phyloP scores from a whole-genome alignment of 106 monocot genomes.

The Acorus gramineus region DNA sequence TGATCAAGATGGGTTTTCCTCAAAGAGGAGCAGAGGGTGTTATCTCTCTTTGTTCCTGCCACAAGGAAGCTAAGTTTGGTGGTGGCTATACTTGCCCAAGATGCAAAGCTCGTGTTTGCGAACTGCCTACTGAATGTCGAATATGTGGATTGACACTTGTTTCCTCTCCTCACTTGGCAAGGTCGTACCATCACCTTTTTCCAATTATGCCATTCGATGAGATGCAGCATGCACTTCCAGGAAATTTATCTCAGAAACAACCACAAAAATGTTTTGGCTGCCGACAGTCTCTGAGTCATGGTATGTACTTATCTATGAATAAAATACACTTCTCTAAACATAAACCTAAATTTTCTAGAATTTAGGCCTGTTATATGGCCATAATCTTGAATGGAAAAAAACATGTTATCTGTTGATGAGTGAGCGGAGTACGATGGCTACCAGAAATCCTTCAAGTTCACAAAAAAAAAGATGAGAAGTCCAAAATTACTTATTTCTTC shows the following conservation, averaged over 20 bases:
- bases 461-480: no score
- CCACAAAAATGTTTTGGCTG: slow-evolving; percentile 72
- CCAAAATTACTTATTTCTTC: no score
- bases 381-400: no score
- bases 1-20: slow-evolving; percentile 98
- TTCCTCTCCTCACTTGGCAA: slow-evolving; percentile 93
- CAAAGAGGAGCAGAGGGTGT: slow-evolving; percentile 92
- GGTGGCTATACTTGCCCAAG: slow-evolving; percentile 93
- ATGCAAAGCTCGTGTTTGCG: slow-evolving; percentile 84
- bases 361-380: no score
- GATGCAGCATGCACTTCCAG: slow-evolving; percentile 19
- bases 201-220: slow-evolving; percentile 89
- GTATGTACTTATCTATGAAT: slow-evolving; percentile 20
- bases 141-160: slow-evolving; percentile 93
- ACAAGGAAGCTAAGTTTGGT: slow-evolving; percentile 79
- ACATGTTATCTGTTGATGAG: no score
- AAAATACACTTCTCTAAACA: no score
- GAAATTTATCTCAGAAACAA: slow-evolving; percentile 44
- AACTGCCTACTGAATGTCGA: slow-evolving; percentile 82
- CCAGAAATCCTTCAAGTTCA: no score
- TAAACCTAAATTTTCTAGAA: no score
- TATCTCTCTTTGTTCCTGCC: slow-evolving; percentile 83
- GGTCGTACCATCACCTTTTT: slow-evolving; percentile 97
- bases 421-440: no score
- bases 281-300: slow-evolving; percentile 67